These are phyloP conservation scores for Anethum foeniculum DNA, from an alignment of 140 eudicot genomes.

Conservation along the genomic window DNA sequence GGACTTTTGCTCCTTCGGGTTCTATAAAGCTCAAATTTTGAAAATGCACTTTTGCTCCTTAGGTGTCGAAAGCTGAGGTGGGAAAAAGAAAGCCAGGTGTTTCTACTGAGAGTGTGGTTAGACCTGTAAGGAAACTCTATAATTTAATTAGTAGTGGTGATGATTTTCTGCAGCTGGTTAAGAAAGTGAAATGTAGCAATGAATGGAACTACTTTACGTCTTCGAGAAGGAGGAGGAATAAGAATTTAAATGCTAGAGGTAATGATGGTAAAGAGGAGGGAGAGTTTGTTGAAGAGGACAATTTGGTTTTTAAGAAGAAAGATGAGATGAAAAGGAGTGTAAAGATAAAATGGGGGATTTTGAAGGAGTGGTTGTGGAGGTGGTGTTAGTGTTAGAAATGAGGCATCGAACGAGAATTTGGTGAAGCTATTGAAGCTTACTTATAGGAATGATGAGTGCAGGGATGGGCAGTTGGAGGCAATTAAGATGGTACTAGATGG, in stretches of 20 bases:
- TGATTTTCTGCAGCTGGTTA: constrained; percentile 12
- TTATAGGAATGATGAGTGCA: constrained; percentile 70
- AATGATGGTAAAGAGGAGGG: constrained; percentile 25
- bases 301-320: constrained; percentile 25
- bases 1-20: too few species aligned
- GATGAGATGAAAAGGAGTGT: constrained; percentile 20
- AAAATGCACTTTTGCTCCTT: constrained; percentile 3
- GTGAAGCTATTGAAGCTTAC: constrained; percentile 59
- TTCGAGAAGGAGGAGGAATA: constrained; percentile 33
- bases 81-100: constrained; percentile 20
- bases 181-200: constrained; percentile 33
- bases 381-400: constrained; percentile 47
- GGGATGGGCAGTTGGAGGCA: constrained; percentile 79
- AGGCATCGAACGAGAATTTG: constrained; percentile 66
- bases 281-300: constrained; percentile 46
- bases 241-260: constrained; percentile 19
- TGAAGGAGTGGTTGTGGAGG: too few species aligned
- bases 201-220: constrained; percentile 62
- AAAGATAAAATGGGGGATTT: too few species aligned
- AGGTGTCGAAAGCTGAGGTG: constrained; percentile 14
- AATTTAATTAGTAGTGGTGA: constrained; percentile 42
- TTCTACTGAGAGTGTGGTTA: constrained; percentile 17
- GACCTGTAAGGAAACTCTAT: constrained; percentile 38
- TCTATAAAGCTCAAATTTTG: constrained; percentile 18
- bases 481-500: constrained; percentile 67